phyloP scores from a whole-genome alignment of 345 rosid species.

The Moricandia arvensis region DNA sequence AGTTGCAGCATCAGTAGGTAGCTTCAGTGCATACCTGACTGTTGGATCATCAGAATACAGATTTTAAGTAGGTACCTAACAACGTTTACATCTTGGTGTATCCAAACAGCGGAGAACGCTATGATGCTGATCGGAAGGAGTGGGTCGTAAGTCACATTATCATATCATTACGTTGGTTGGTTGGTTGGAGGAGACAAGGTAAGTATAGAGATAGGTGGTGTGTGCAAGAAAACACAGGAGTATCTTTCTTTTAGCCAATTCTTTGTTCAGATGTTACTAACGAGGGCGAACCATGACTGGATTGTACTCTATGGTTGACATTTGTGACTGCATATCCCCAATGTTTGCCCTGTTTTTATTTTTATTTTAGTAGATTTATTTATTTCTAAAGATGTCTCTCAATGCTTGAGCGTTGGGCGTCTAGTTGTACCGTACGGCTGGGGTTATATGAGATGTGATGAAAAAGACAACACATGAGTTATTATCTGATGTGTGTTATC shows the following conservation, averaged over 20 bases:
- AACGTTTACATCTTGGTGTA: no score
- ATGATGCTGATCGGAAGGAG: constrained; percentile 59
- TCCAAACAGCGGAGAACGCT: constrained; percentile 80
- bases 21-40: constrained; percentile 84
- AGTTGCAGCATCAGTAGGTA: no score
- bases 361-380: no score
- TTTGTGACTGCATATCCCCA: background rate
- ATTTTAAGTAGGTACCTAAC: no score
- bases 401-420: background rate
- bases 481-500: background rate
- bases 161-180: constrained; percentile 58
- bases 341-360: background rate
- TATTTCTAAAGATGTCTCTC: background rate
- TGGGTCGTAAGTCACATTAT: constrained; percentile 63
- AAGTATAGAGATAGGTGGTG: no score
- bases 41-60: constrained; percentile 78
- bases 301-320: constrained; percentile 21
- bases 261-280: background rate
- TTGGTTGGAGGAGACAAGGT: background rate
- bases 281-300: constrained; percentile 90
- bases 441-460: constrained; percentile 27
- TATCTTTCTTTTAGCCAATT: background rate
- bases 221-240: no score
- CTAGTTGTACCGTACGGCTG: constrained; percentile 20
- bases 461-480: constrained; percentile 9